Evolutionary conservation across 2,329 filamentous ascomycete genomes (phyloP).

Genomic region (Fusarium sp.): DNA sequence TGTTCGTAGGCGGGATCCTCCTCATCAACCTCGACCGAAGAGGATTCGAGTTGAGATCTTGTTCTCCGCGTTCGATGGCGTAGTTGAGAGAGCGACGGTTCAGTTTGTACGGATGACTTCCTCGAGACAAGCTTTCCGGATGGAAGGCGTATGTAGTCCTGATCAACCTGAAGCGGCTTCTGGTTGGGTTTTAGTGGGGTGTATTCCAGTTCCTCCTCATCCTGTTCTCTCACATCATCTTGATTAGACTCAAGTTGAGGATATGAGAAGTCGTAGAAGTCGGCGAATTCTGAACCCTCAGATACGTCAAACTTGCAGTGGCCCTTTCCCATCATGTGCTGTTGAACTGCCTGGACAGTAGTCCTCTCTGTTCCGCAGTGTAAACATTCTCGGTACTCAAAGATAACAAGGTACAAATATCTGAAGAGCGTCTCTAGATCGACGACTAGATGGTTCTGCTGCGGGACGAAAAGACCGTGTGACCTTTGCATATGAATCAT

Average conservation of each 20-base stretch:
- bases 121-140: constrained; percentile 12
- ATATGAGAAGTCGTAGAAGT: constrained; percentile 8
- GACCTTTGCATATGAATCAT: constrained; percentile 8
- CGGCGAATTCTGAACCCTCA: not conserved
- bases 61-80: accelerated
- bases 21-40: accelerated
- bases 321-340: constrained; percentile 11
- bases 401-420: constrained; percentile 1
- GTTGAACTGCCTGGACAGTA: not conserved
- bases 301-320: constrained; percentile 19
- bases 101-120: constrained; percentile 1
- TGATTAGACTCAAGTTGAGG: accelerated
- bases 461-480: not conserved
- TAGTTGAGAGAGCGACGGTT: accelerated
- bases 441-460: not conserved
- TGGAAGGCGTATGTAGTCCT: not conserved
- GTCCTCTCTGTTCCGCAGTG: not conserved
- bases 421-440: constrained; percentile 1
- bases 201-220: accelerated
- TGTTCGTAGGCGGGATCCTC: accelerated
- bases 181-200: accelerated
- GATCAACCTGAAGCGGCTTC: not conserved
- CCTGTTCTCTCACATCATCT: accelerated
- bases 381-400: constrained; percentile 2
- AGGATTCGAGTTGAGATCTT: not conserved